These are phyloP conservation scores for Oenanthe sinensis DNA, from an alignment of 129 eudicot genomes.

Conservation along the genomic window DNA sequence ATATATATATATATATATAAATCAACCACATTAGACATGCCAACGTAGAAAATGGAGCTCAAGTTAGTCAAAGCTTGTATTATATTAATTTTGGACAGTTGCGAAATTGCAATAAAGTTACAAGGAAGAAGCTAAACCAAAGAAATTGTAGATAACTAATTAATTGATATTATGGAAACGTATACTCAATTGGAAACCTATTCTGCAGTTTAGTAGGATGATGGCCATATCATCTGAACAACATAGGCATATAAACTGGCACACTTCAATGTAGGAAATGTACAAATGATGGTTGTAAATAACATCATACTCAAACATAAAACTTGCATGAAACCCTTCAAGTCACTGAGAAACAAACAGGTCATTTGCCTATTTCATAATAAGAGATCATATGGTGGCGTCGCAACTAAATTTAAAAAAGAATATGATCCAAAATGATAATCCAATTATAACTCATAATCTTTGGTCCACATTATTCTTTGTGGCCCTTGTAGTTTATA, in stretches of 20 bases:
- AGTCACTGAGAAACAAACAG: not conserved
- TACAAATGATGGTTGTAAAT: not conserved
- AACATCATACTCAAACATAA: not conserved
- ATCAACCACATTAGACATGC: no score
- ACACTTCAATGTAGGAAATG: not conserved
- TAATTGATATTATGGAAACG: not conserved
- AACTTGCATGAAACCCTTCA: not conserved
- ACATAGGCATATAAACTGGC: not conserved
- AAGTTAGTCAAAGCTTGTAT: not conserved
- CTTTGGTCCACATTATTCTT: no score
- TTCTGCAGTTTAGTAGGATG: not conserved
- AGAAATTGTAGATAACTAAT: not conserved
- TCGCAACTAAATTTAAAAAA: not conserved
- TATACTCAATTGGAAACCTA: not conserved
- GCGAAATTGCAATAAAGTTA: not conserved
- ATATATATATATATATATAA: no score
- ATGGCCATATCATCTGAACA: not conserved
- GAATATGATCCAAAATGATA: no score
- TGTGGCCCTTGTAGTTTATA: no score
- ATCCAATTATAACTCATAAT: no score
- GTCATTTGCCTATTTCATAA: not conserved
- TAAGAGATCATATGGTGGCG: not conserved
- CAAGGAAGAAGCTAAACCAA: not conserved
- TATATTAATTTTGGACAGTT: not conserved
- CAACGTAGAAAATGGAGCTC: not conserved